A percentile compares a stretch with the other conserved stretches of the same genome.
Conservation (phyloP, 768 basidiomycete species). For the Tulasnella sp. region DNA sequence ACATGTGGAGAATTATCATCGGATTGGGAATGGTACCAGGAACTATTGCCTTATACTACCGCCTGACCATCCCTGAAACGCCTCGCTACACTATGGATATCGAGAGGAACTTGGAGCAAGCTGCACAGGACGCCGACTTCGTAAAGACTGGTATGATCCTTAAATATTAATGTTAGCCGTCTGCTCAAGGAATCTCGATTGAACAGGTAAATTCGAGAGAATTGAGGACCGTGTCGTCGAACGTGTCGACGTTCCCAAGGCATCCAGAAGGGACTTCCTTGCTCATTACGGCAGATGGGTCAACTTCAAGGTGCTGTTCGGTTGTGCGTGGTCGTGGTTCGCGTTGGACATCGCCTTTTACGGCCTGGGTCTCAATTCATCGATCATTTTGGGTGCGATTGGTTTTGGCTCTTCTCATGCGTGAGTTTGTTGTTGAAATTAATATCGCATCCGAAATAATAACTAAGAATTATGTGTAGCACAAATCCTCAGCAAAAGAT, state of each 20-base stretch:
- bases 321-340: slow-evolving; percentile 76
- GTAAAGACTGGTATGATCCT: slow-evolving; percentile 23
- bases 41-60: slow-evolving; percentile 58
- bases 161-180: slow-evolving; percentile 1
- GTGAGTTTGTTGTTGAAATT: not conserved
- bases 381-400: slow-evolving; percentile 60
- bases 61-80: slow-evolving; percentile 62
- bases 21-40: slow-evolving; percentile 79
- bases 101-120: slow-evolving; percentile 69
- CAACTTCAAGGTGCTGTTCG: slow-evolving; percentile 69
- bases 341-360: slow-evolving; percentile 73
- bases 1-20: slow-evolving; percentile 76
- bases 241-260: slow-evolving; percentile 55
- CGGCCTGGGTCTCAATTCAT: slow-evolving; percentile 53
- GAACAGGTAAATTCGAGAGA: slow-evolving; percentile 13
- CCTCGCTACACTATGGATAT: slow-evolving; percentile 90
- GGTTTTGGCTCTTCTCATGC: slow-evolving; percentile 41
- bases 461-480: not conserved
- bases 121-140: slow-evolving; percentile 61
- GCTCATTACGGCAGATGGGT: slow-evolving; percentile 51
- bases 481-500: slow-evolving; percentile 26
- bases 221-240: slow-evolving; percentile 42
- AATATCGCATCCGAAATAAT: not conserved
- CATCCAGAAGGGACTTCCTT: slow-evolving; percentile 52
- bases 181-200: no score